Conservation (phyloP, 306 rosid species). For the Cercis canadensis region DNA sequence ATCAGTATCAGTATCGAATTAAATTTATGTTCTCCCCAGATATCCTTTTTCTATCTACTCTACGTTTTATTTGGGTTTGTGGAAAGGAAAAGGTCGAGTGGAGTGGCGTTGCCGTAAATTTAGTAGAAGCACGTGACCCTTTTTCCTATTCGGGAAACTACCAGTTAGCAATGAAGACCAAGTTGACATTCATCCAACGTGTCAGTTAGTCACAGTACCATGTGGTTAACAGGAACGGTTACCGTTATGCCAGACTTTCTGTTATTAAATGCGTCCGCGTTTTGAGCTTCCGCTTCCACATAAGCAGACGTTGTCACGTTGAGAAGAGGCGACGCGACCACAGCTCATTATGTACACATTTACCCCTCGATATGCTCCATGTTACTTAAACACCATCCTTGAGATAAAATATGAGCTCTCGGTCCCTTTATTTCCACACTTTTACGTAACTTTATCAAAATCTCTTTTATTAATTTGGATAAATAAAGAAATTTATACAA, state of each 20-base stretch:
- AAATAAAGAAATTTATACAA: too few species aligned
- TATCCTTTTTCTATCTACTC: constrained; percentile 9
- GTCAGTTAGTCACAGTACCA: not conserved
- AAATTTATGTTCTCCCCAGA: too few species aligned
- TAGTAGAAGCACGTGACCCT: too few species aligned
- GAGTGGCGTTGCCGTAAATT: constrained; percentile 46
- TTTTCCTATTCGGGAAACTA: too few species aligned
- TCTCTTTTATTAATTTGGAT: too few species aligned
- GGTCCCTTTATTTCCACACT: not conserved
- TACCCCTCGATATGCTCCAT: not conserved
- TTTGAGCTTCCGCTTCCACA: not conserved
- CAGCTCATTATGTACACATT: not conserved
- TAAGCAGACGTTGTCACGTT: not conserved
- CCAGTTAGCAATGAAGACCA: too few species aligned
- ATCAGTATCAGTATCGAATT: too few species aligned
- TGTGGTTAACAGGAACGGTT: not conserved
- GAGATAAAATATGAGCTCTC: too few species aligned
- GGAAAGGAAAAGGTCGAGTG: constrained; percentile 20
- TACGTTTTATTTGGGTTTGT: too few species aligned
- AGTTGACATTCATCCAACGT: not conserved
- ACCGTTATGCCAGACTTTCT: not conserved
- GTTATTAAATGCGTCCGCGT: too few species aligned
- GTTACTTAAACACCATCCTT: not conserved
- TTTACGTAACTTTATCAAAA: too few species aligned
- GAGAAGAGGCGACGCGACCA: not conserved